Evolutionary conservation across 371 early-diverging fungal species (phyloP), one percentile per base, ranked within the genome.

Genomic region (Mucor racemosus): DNA sequence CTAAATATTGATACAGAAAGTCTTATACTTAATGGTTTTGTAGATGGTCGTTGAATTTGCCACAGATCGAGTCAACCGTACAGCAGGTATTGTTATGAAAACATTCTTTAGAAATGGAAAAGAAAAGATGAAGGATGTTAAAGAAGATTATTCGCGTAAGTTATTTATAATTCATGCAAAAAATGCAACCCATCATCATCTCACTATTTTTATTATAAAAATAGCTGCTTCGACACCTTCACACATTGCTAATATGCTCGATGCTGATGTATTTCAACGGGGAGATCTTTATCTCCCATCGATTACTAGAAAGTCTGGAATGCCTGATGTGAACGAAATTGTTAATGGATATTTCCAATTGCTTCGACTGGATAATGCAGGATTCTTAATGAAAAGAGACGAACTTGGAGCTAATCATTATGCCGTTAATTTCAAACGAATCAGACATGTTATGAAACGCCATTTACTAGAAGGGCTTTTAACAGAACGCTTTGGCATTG

Each of bases 321-420:
- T 71, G n/a, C 79, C 84, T 6, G 64, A 63, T 38, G 65, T 65
- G 0, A 75, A 76, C 21, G 82, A 88, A 17, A 63, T 82, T 2
- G 76, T 87, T 1, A 76, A 81, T 38, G 91, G 87, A 7, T 90
- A 91, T 66, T 74, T 94, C 0, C 84, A 89, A 46, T 63, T 90
- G 3, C 75, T 95, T 39, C 75, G 78, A 7, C 76, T 78, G 0
- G 91, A 92, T 57, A 73, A 79, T 15, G 81, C 86, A 41, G 81
- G 84, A 5, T 86, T 97, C 44, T 61, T 95, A 21, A 71, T 65
- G 41, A 85, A 80, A 65, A 78, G 77, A 56, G 95, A 95, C 63
- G 88, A 89, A 39, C 77, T 88, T 13, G 91, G 92, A 42, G 82
- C 86, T 10, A 92, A 92, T 38, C 90, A 90, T 65, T 95, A 86